These are phyloP conservation scores for Pseudopithomyces chartarum DNA, from an alignment of 2,329 filamentous ascomycete genomes.

Conservation along the genomic window DNA sequence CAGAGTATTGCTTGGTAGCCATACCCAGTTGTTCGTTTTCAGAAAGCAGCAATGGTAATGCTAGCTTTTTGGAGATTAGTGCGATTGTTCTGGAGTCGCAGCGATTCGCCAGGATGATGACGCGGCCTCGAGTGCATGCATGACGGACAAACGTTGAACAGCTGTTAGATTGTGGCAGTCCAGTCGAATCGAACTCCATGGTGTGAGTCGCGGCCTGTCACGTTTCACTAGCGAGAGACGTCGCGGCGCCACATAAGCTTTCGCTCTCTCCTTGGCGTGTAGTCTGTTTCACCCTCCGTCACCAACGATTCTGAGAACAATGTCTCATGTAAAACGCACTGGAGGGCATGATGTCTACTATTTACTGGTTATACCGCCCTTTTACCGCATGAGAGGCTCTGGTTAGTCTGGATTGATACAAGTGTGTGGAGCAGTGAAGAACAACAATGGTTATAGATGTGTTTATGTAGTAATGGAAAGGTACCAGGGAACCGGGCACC, in stretches of 20 bases:
- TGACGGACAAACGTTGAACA: constrained; percentile 4
- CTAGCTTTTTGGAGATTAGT: background rate
- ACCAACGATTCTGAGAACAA: background rate
- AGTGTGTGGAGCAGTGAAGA: background rate
- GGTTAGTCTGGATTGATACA: no score
- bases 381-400: background rate
- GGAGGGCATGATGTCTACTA: no score
- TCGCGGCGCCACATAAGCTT: constrained; percentile 23
- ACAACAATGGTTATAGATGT: background rate
- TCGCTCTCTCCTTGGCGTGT: constrained; percentile 22
- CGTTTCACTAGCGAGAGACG: constrained; percentile 25
- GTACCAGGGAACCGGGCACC: background rate
- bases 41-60: background rate
- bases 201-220: constrained; percentile 20
- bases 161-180: background rate
- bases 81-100: background rate
- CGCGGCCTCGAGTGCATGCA: background rate
- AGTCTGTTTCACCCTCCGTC: constrained; percentile 22
- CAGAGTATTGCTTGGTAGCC: background rate
- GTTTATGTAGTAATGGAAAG: background rate
- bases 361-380: background rate
- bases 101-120: constrained; percentile 6
- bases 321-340: no score
- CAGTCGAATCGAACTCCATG: background rate
- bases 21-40: background rate